A percentile compares a stretch with the other conserved stretches of the same genome.
Evolutionary conservation across 768 basidiomycete species (phyloP).

Genomic region (Collybia sp.): DNA sequence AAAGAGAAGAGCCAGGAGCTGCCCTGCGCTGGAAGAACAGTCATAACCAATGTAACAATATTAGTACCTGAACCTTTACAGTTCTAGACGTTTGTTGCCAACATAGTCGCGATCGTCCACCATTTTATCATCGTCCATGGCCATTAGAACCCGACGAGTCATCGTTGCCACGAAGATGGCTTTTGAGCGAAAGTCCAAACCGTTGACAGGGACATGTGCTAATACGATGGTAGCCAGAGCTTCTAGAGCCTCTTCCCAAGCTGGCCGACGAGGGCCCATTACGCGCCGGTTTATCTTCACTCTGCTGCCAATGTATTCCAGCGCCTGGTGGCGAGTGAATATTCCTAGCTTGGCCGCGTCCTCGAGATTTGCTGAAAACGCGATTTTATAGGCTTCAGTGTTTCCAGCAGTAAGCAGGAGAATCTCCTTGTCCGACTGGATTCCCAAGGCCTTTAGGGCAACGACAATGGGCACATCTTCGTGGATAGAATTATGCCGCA

Average conservation of each 20-base stretch:
- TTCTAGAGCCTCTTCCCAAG: slow-evolving; percentile 93
- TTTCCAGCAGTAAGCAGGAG: slow-evolving; percentile 90
- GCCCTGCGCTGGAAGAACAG: slow-evolving; percentile 69
- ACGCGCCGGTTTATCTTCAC: slow-evolving; percentile 85
- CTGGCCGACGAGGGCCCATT: slow-evolving; percentile 77
- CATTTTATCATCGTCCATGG: slow-evolving; percentile 94
- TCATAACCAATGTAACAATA: slow-evolving; percentile 4
- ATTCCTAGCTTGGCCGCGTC: slow-evolving; percentile 90
- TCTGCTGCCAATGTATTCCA: slow-evolving; percentile 91
- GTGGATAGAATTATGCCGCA: slow-evolving; percentile 95
- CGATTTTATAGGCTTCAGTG: slow-evolving; percentile 79
- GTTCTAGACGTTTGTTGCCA: slow-evolving; percentile 96
- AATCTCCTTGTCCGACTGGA: slow-evolving; percentile 97
- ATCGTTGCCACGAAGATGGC: slow-evolving; percentile 97
- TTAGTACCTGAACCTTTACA: slow-evolving; percentile 50
- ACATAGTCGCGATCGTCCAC: slow-evolving; percentile 99
- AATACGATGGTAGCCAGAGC: slow-evolving; percentile 97
- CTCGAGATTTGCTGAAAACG: slow-evolving; percentile 90
- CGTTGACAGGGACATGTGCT: slow-evolving; percentile 90
- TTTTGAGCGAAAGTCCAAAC: slow-evolving; percentile 87
- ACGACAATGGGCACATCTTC: slow-evolving; percentile 97
- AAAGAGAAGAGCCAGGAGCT: slow-evolving; percentile 90
- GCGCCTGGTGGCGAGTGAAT: slow-evolving; percentile 88
- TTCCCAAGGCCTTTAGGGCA: slow-evolving; percentile 93
- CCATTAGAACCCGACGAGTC: slow-evolving; percentile 94